Conservation (phyloP, 495 filamentous ascomycete genomes). For the Podospora pseudopauciseta region DNA sequence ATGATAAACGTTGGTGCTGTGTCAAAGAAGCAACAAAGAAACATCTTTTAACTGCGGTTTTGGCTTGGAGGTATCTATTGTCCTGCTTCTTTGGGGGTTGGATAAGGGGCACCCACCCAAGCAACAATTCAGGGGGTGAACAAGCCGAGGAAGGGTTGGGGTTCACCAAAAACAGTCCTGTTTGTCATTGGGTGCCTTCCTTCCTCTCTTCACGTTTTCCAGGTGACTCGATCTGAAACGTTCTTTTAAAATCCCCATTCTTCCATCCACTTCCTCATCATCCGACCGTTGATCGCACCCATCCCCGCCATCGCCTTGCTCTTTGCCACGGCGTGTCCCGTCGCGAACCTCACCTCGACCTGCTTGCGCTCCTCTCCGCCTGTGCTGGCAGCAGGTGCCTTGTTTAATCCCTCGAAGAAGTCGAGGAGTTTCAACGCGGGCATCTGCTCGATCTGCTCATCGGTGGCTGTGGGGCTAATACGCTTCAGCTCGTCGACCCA, state of each 20-base stretch:
- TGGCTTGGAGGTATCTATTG: neutral
- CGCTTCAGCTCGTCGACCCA: neutral
- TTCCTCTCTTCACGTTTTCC: too few relatives aligned
- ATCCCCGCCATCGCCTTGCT: neutral
- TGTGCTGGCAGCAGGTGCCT: neutral
- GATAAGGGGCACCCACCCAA: neutral
- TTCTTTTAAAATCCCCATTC: neutral
- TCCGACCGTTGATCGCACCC: neutral
- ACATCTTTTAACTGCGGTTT: neutral
- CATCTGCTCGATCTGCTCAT: slow-evolving; percentile 1
- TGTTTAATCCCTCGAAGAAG: neutral
- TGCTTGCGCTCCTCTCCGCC: neutral
- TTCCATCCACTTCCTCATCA: slow-evolving; percentile 7
- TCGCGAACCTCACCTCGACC: neutral
- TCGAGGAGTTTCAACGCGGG: slow-evolving; percentile 2
- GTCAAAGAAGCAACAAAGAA: neutral
- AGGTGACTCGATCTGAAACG: too few relatives aligned
- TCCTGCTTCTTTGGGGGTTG: neutral
- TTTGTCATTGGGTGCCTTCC: neutral
- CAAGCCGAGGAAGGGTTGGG: neutral
- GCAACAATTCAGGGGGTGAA: neutral
- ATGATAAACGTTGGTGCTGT: too few relatives aligned
- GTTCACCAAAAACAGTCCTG: neutral
- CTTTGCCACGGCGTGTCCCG: neutral
- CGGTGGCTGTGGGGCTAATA: neutral